Base-by-base conservation (phyloP, 805 yeast genomes). In the Blastobotrys robertii region DNA sequence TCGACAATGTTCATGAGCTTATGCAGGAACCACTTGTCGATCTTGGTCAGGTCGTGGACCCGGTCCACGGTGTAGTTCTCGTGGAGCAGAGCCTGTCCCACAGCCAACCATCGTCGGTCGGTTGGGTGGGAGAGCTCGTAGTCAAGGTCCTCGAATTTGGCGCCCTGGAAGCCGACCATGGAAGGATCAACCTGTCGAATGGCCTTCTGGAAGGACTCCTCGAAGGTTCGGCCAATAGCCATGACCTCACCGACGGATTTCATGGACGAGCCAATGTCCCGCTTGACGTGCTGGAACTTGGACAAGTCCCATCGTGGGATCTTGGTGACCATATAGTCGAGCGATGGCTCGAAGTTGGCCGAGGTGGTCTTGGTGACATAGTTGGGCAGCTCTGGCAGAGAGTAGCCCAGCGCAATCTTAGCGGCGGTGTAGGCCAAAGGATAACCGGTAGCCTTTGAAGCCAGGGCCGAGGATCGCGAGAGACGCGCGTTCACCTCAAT, bases 401-500 rank as follows among this genome's bases (percentile, higher is more conserved):
- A 86, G 69, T 84, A 85, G 50, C 95, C 95, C 47, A 90, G 74
- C 42, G 92, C 98, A 55, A 90, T 83, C 72, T 90, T 90, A 46
- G 97, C 97, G 52, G 98, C 98, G 43, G 97, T 92, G 67, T 90
- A 90, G 45, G 98, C 98, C 58, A 90, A 78, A 52, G 98, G 98
- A 64, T 90, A 90, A 55, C 98, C 98, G 33, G 98, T 90, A 37
- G 98, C 98, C 69, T 90, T 90, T 32, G 97, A 90, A 29, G 98
- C 98, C 54, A 90, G 76, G 36, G 98, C 98, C 30, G 97, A 88
- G 28, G 97, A 92, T 61, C 98, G 80, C 34, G 97, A 88, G 56
- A 90, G 74, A 66, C 98, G 81, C 36, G 98, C 98, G 62, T 90
- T 90, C 50, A 90, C 98, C 68, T 90, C 98, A 58, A 90, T 92